phyloP scores from a whole-genome alignment of 495 filamentous ascomycete species.

The Oidiodendron maius region DNA sequence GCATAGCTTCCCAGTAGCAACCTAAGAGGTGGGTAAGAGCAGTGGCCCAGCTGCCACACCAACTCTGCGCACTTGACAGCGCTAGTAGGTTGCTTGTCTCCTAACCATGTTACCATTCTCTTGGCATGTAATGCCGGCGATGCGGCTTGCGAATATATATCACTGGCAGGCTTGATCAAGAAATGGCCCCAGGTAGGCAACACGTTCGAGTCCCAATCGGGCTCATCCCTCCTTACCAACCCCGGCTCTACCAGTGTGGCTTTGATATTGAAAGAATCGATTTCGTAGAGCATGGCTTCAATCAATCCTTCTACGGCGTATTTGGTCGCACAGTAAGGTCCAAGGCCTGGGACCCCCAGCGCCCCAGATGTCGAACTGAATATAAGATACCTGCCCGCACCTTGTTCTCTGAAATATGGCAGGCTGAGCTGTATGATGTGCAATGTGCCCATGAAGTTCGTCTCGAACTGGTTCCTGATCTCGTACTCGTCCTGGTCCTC shows the following conservation, averaged over 20 bases:
- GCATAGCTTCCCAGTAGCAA: slow-evolving; percentile 87
- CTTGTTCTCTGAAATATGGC: slow-evolving; percentile 76
- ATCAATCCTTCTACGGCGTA: slow-evolving; percentile 93
- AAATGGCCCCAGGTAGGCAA: slow-evolving; percentile 86
- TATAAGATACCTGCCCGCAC: slow-evolving; percentile 78
- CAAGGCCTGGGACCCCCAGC: slow-evolving; percentile 83
- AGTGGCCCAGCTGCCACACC: slow-evolving; percentile 94
- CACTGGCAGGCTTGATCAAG: slow-evolving; percentile 75
- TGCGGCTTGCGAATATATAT: slow-evolving; percentile 69
- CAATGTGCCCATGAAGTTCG: slow-evolving; percentile 90
- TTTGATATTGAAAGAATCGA: slow-evolving; percentile 86
- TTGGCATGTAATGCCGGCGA: slow-evolving; percentile 84
- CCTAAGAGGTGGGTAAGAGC: slow-evolving; percentile 79
- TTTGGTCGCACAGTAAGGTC: slow-evolving; percentile 93
- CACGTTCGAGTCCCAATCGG: slow-evolving; percentile 39
- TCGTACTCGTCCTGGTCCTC: slow-evolving; percentile 96
- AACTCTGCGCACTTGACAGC: slow-evolving; percentile 92
- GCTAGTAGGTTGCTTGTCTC: slow-evolving; percentile 84
- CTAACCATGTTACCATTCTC: slow-evolving; percentile 93
- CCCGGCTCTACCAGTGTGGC: slow-evolving; percentile 90
- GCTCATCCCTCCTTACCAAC: slow-evolving; percentile 72
- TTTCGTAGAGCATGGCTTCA: slow-evolving; percentile 92
- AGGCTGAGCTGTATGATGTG: slow-evolving; percentile 89
- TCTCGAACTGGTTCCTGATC: slow-evolving; percentile 92
- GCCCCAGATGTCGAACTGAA: slow-evolving; percentile 89